Evolutionary conservation across 2,329 filamentous ascomycete genomes (phyloP).

Genomic region (Scedosporium dehoogii): DNA sequence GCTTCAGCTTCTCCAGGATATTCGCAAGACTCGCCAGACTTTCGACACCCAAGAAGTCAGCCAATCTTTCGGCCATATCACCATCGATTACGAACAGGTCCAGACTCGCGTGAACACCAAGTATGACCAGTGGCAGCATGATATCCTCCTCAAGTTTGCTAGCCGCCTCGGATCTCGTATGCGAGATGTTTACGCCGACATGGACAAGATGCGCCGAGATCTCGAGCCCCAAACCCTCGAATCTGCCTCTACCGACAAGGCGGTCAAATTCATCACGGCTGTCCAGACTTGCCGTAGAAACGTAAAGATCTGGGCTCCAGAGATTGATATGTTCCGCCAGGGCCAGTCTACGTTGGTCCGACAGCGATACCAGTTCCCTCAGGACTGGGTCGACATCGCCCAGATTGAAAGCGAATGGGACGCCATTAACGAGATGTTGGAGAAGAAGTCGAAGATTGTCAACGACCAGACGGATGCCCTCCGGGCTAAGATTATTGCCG

Average conservation of each 20-base stretch:
- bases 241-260: conserved; percentile 89
- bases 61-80: conserved; percentile 85
- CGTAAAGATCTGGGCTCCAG: conserved; percentile 86
- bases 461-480: conserved; percentile 93
- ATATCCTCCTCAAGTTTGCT: conserved; percentile 90
- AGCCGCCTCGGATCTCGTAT: conserved; percentile 79
- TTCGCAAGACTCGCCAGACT: conserved; percentile 86
- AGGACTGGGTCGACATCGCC: conserved; percentile 90
- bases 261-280: conserved; percentile 96
- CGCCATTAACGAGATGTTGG: conserved; percentile 81
- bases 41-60: conserved; percentile 96
- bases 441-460: conserved; percentile 88
- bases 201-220: conserved; percentile 81
- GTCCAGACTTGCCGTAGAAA: conserved; percentile 94
- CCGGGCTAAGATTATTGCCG: conserved; percentile 85
- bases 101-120: conserved; percentile 98
- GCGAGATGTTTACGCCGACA: conserved; percentile 83
- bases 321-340: conserved; percentile 92
- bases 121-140: conserved; percentile 99
- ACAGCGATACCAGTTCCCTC: conserved; percentile 86
- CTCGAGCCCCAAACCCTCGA: conserved; percentile 88
- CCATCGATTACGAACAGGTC: conserved; percentile 96
- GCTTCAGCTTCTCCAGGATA: conserved; percentile 94
- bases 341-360: conserved; percentile 86
- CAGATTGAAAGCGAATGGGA: conserved; percentile 97